Conservation (phyloP, 768 basidiomycete species). For the Piloderma croceum region DNA sequence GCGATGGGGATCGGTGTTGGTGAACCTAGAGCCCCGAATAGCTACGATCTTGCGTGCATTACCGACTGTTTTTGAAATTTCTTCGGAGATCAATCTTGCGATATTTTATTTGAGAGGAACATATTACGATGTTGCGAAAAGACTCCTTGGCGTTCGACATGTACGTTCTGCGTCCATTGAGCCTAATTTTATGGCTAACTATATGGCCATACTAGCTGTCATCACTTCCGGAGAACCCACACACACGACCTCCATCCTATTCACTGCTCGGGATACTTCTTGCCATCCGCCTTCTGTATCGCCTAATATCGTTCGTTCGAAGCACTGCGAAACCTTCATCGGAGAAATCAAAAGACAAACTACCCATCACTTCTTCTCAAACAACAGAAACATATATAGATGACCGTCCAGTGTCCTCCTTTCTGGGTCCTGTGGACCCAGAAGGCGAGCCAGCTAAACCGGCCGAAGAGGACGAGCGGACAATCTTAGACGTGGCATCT, state of each 20-base stretch:
- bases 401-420: constrained; percentile 50
- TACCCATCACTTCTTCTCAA: constrained; percentile 33
- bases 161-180: constrained; percentile 34
- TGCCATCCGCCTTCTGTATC: constrained; percentile 55
- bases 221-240: constrained; percentile 62
- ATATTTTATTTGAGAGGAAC: constrained; percentile 73
- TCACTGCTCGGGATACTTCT: constrained; percentile 79
- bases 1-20: constrained; percentile 36
- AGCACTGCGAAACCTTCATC: constrained; percentile 17
- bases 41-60: constrained; percentile 29
- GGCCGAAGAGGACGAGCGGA: constrained; percentile 68
- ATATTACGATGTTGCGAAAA: constrained; percentile 71
- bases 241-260: constrained; percentile 76
- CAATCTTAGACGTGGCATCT: constrained; percentile 52
- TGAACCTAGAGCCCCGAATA: constrained; percentile 31
- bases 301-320: constrained; percentile 45
- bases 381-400: constrained; percentile 47
- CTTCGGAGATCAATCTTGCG: constrained; percentile 70
- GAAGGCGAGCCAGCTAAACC: constrained; percentile 50
- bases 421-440: constrained; percentile 45
- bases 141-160: constrained; percentile 63
- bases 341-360: constrained; percentile 32
- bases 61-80: constrained; percentile 49
- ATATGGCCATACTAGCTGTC: constrained; percentile 49
- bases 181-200: background rate